Conservation (phyloP, 2,329 filamentous ascomycete genomes). For the Plenodomus lindquistii region DNA sequence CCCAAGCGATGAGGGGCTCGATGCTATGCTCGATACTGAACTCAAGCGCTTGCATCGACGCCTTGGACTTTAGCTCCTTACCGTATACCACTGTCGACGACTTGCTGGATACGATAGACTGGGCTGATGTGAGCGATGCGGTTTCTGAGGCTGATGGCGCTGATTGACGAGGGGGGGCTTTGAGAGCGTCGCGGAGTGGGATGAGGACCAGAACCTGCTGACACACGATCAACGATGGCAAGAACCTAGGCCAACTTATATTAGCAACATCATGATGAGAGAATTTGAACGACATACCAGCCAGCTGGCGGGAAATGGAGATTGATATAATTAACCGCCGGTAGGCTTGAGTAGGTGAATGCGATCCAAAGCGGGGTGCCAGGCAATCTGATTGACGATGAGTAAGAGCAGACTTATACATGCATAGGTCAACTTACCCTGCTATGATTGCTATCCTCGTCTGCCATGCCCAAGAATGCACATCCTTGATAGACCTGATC, state of each 20-base stretch:
- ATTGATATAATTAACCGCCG: constrained; percentile 29
- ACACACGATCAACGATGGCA: constrained; percentile 42
- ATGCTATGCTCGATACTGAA: constrained; percentile 41
- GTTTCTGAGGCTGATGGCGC: constrained; percentile 29
- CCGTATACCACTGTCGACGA: constrained; percentile 22
- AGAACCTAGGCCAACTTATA: constrained; percentile 31
- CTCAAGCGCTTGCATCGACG: constrained; percentile 44
- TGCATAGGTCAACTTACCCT: constrained; percentile 30
- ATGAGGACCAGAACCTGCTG: constrained; percentile 44
- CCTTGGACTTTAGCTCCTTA: constrained; percentile 39
- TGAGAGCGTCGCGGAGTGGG: constrained; percentile 38
- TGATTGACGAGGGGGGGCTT: constrained; percentile 19
- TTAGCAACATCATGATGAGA: constrained; percentile 6
- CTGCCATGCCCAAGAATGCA: constrained; percentile 47
- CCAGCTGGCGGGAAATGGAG: constrained; percentile 40
- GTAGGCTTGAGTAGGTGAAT: constrained; percentile 38
- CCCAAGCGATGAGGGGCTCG: constrained; percentile 42
- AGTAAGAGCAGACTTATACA: constrained; percentile 10
- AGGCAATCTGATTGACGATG: constrained; percentile 33
- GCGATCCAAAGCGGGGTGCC: constrained; percentile 45
- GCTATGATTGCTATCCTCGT: constrained; percentile 43
- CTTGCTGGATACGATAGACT: constrained; percentile 26
- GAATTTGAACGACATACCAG: constrained; percentile 30
- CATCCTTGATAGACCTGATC: constrained; percentile 42
- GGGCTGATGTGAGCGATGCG: constrained; percentile 29